Base-by-base conservation (phyloP, 1,284 basidiomycete species). In the Pisolithus thermaeus region DNA sequence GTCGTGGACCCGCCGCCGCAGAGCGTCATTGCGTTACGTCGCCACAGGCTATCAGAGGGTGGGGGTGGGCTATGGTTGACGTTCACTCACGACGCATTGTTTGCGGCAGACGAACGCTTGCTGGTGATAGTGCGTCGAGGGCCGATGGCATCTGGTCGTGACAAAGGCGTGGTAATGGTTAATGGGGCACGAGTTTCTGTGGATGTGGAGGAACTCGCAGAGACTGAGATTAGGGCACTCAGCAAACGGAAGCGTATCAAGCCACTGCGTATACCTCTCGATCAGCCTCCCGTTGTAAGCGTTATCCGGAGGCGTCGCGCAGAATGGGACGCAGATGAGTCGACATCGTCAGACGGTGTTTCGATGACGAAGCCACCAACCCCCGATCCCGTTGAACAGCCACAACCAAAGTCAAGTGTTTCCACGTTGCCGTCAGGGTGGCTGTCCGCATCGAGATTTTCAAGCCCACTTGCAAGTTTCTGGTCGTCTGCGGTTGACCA, bases 61-160 rank as follows among this genome's bases (percentile, higher is more conserved):
- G 96, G 95, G 3, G 95, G 97, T 7, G 96, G 96, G 0, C 72
- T 97, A n/a, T 99, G 97, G 97, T 72, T 99, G 22, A 96, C 92
- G 0, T 78, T 99, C 59, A 90, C 87, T 25, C 96, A 99, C 60
- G 90, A 94, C 55, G 81, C 85, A 3, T 73, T 85, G 16, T 80
- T 84, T 51, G 79, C 91, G 3, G 84, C 84, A 23, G 83, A 90
- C 36, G 91, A 93, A 48, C 79, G 84, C 44, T 75, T 95, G 5
- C 72, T 83, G 41, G 80, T 80, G 2, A 82, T 90, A 52, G 84
- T 97, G 7, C 79, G 90, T 12, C 79, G 86, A n/a, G 90, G 88
- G 9, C 83, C 74, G 2, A 68, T 70, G 54, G 67, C 66, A 44
- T 68, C 77, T 8, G 78, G 77, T 47, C 84, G 80, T 65, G 90